Evolutionary conservation across 495 filamentous ascomycete species (phyloP), one percentile per base, ranked within the genome.

Genomic region (Paragyromitra xinjiangensis): DNA sequence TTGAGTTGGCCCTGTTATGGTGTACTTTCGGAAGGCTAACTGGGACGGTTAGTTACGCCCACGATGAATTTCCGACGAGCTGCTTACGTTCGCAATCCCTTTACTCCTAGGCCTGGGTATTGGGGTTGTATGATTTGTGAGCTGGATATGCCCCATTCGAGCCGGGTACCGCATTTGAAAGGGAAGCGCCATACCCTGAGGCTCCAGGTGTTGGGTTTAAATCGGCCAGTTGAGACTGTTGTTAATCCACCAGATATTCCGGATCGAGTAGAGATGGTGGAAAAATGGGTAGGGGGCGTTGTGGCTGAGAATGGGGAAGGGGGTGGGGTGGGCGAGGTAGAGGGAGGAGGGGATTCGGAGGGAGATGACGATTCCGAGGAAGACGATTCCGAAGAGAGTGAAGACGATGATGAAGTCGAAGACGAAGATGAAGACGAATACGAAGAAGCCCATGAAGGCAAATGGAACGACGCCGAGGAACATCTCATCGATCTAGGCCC

Each of bases 71-170:
- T 1, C 34, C 14, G 26, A 22, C 4, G 7, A 40, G 9, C 9
- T 6, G 40, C 5, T 1, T 7, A 9, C 3, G 14, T 3, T n/a
- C 65, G 51, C 4, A 45, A 58, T 29, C 45, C 51, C 22, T 68
- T 39, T 42, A 24, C 66, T 6, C 11, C 11, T 0, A 59, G 24
- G 7, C 12, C 6, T 16, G 16, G 37, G 7, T 19, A 34, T 3
- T 69, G 66, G 66, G 55, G 39, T n/a, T 69, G 66, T n/a, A 24
- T 12, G 22, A n/a, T 69, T 12, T 59, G 67, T 0, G 24, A 59
- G 53, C 3, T 69, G 22, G 53, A 69, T 22, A 69, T 69, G 67
- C 67, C 40, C 12, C 7, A 19, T 45, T 16, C 24, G 53, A 59
- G 67, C 7, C 45, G 14, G 26, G 8, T 6, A 26, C 24, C 22